Evolutionary conservation across 202 grass and related monocot species (phyloP), one percentile per base, ranked within the genome.

Genomic region (Eragrostis tef): DNA sequence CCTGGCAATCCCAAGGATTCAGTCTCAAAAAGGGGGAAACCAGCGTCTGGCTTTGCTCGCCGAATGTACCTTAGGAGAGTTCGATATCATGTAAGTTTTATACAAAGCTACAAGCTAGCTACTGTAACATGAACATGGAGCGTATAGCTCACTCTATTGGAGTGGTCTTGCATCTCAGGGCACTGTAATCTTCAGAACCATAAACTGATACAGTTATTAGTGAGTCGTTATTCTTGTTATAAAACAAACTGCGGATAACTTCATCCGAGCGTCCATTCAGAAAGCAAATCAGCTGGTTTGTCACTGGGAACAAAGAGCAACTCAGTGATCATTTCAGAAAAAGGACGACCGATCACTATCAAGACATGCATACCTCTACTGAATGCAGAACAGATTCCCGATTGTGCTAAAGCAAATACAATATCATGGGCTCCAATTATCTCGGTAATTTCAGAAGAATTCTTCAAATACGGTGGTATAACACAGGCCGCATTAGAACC

Each of bases 161-260:
- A 71, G 92, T 91, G 36, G 87, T 87, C 48, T 84, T 90, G 74
- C 89, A 94, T 89, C 87, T 85, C 66, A 94, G 87, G 49, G 86
- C 88, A 80, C 89, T 87, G 84, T 87, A 94, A 77, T 89, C 81
- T 81, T 94, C 92, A 42, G 84, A 91, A 57, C 83, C 84, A 78
- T 89, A 94, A 29, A 89, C 89, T 36, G 92, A 94, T 34, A 91
- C 84, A 17, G 89, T 94, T 66, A 94, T 91, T 22, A 94, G 84
- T 27, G 92, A 94, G 48, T 91, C 89, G 11, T 91, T 89, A 43
- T 94, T 89, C 80, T 91, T 89, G 84, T 89, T 91, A 64, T 94
- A 89, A 59, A 94, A 91, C 78, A 94, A 89, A 54, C 92, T 94
- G 39, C 84, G 81, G 39, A 94, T 94, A 27, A 94, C 87, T 91